A percentile compares a stretch with the other conserved stretches of the same genome.
Evolutionary conservation across 2,329 filamentous ascomycete species (phyloP).

Genomic region (Fusarium torulosum): DNA sequence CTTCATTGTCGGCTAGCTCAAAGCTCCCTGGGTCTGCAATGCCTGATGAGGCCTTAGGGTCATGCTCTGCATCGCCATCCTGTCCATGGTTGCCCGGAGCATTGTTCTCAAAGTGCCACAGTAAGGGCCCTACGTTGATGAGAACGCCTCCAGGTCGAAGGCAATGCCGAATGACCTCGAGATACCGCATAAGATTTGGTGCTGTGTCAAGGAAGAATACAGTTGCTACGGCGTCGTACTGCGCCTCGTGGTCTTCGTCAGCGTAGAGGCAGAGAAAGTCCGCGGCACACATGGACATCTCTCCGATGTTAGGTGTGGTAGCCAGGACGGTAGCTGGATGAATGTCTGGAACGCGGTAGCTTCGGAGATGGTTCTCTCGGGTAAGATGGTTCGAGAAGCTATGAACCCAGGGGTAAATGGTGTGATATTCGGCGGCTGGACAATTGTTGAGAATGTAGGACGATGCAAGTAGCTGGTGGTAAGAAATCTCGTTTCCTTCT

Average conservation of each 20-base stretch:
- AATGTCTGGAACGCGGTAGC: constrained; percentile 83
- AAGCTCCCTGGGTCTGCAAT: constrained; percentile 92
- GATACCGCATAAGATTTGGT: constrained; percentile 90
- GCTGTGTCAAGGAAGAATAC: constrained; percentile 99
- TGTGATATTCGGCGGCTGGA: constrained; percentile 70
- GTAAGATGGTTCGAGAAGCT: constrained; percentile 87
- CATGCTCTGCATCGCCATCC: constrained; percentile 64
- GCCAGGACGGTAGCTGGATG: constrained; percentile 73
- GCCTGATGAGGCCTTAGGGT: constrained; percentile 67
- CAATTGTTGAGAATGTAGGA: constrained; percentile 80
- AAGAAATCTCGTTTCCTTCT: constrained; percentile 96
- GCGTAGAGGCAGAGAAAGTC: constrained; percentile 93
- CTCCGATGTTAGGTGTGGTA: constrained; percentile 58
- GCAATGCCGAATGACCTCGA: constrained; percentile 84
- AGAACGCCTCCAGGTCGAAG: constrained; percentile 83
- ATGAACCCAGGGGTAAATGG: constrained; percentile 86
- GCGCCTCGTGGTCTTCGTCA: constrained; percentile 68
- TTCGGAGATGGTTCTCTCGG: constrained; percentile 79
- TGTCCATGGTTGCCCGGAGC: constrained; percentile 69
- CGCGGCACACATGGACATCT: constrained; percentile 93
- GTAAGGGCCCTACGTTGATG: constrained; percentile 88
- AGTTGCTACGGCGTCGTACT: constrained; percentile 85
- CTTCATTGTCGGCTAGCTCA: constrained; percentile 90
- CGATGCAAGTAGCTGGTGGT: constrained; percentile 93
- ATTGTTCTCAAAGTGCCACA: constrained; percentile 95